Evolutionary conservation across 768 basidiomycete species (phyloP), one percentile per base, ranked within the genome.

Genomic region (Podaxis pistillaris): DNA sequence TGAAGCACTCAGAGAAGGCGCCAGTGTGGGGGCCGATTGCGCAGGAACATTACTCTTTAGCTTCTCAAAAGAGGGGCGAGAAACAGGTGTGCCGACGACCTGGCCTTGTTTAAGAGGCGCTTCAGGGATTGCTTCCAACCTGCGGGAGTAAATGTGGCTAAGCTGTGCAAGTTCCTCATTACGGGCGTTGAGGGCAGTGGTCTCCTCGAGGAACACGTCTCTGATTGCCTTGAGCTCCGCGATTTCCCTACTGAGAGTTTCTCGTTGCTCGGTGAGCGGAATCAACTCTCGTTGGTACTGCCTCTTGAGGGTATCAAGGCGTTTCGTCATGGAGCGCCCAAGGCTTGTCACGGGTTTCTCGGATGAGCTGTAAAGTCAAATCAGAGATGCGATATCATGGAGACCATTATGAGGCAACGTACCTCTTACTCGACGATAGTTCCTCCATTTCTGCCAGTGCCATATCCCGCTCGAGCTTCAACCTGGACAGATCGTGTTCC

Each of bases 81-180:
- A 46, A 52, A 47, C n/a, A 6, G 60, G 41, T 12, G 65, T 26
- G n/a, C 22, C 52, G 33, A 37, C 2, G 19, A 64, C 56, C 17
- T 72, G 69, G 36, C 66, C 66, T 28, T 70, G 68, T 62, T 75
- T 78, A 12, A 66, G 56, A 13, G 74, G 71, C 1, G 68, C 68
- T 63, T 82, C 80, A 15, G 76, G 75, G 26, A 75, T 72, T 28
- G 70, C 73, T 55, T 97, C 96, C 69, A 92, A 83, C 63, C 92
- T 89, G 38, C 92, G 87, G 9, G 86, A 76, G 65, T 96, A 92
- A 36, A 93, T 90, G 4, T 89, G 83, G 66, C 91, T 91, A 49
- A 98, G 84, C 72, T 94, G 91, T 1, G 91, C 90, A 5, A 99
- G 82, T 72, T 96, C 93, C 68, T 96, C 94, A 75, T 98, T 98